Evolutionary conservation across 495 filamentous ascomycete genomes (phyloP).

Genomic region (Penicillium dipodomyicola): DNA sequence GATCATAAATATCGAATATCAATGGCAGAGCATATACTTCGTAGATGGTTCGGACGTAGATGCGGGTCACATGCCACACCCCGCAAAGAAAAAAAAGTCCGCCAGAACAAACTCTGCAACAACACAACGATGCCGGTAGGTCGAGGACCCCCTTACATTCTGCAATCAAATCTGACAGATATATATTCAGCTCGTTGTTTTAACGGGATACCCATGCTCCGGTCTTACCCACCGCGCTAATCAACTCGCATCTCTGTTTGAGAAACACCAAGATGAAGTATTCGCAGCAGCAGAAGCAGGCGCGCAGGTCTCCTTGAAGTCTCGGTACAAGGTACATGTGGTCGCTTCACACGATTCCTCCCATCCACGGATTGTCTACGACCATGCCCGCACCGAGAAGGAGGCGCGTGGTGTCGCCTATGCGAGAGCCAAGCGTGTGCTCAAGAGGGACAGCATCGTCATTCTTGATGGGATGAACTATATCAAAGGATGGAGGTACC

Average conservation of each 20-base stretch:
- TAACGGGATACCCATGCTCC: slow-evolving; percentile 90
- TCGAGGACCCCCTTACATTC: not conserved
- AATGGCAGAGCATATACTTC: not conserved
- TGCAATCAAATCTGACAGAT: slow-evolving; percentile 4
- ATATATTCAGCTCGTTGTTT: slow-evolving; percentile 71
- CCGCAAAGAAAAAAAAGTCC: slow-evolving; percentile 25
- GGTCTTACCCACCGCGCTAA: slow-evolving; percentile 85
- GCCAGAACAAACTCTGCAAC: slow-evolving; percentile 13
- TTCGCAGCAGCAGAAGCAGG: slow-evolving; percentile 50
- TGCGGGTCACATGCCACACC: slow-evolving; percentile 35
- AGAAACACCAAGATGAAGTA: slow-evolving; percentile 47
- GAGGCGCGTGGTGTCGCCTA: slow-evolving; percentile 84
- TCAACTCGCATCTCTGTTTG: slow-evolving; percentile 62
- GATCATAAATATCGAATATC: not conserved
- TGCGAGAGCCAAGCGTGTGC: slow-evolving; percentile 77
- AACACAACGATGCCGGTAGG: slow-evolving; percentile 36
- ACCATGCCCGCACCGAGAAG: slow-evolving; percentile 74
- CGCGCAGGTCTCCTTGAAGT: slow-evolving; percentile 41
- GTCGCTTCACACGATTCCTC: slow-evolving; percentile 56
- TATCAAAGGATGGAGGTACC: slow-evolving; percentile 97
- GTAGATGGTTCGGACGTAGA: not conserved
- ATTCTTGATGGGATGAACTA: slow-evolving; percentile 91
- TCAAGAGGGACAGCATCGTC: slow-evolving; percentile 78
- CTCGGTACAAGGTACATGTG: slow-evolving; percentile 52
- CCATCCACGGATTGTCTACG: slow-evolving; percentile 47